phyloP scores from a whole-genome alignment of 169 alveolate species.

The Cryptosporidium ubiquitum region DNA sequence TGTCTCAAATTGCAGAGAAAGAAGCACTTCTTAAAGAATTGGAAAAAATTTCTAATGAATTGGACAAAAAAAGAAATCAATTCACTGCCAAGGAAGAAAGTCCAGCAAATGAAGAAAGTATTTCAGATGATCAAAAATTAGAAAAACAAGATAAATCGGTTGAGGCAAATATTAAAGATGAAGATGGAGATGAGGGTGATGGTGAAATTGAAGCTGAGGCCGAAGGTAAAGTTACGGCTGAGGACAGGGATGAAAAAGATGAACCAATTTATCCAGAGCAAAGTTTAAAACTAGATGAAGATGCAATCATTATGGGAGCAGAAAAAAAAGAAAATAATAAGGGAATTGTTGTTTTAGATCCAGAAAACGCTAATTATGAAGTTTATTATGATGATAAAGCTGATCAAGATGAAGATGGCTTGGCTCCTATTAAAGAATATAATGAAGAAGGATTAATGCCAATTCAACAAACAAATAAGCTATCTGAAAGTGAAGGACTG shows the following conservation, averaged over 20 bases:
- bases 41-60: slow-evolving; percentile 26
- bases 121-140: neutral
- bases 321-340: neutral
- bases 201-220: neutral
- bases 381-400: neutral
- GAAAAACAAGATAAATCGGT: neutral
- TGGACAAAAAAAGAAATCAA: slow-evolving; percentile 1
- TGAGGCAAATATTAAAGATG: no score
- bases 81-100: neutral
- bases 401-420: slow-evolving; percentile 25
- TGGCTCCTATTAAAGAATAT: slow-evolving; percentile 21
- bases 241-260: neutral
- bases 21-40: slow-evolving; percentile 45
- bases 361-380: slow-evolving; percentile 45
- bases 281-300: slow-evolving; percentile 41
- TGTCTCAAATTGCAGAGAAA: slow-evolving; percentile 44
- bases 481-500: slow-evolving; percentile 23
- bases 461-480: neutral
- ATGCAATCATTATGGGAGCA: slow-evolving; percentile 40
- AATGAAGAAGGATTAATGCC: slow-evolving; percentile 33
- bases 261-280: neutral
- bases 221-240: neutral
- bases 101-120: neutral
- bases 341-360: slow-evolving; percentile 62
- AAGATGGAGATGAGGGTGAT: no score